A percentile compares a stretch with the other conserved stretches of the same genome.
These are phyloP conservation scores for Akanthomyces lecanii DNA, from an alignment of 2,329 filamentous ascomycete species.

Conservation along the genomic window DNA sequence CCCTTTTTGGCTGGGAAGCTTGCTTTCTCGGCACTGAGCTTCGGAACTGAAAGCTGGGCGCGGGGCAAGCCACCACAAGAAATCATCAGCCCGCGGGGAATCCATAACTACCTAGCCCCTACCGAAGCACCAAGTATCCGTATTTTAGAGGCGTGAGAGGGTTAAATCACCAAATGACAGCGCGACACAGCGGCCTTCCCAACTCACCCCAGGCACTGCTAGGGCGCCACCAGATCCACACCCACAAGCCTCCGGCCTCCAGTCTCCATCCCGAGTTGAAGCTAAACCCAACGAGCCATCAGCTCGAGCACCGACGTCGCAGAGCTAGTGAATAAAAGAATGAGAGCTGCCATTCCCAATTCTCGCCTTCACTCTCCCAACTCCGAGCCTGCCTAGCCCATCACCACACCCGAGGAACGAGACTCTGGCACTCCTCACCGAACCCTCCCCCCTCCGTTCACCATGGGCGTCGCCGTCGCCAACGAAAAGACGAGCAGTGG, in stretches of 20 bases:
- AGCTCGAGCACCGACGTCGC: constrained; percentile 2
- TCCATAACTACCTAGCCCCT: too few relatives aligned
- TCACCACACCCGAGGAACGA: background rate
- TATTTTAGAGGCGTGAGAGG: background rate
- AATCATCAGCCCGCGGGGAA: too few relatives aligned
- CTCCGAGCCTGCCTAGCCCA: background rate
- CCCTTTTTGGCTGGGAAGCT: background rate
- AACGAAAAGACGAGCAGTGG: constrained; percentile 20
- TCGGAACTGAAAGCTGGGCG: background rate
- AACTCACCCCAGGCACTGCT: background rate
- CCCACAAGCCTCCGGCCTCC: background rate
- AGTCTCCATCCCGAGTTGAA: background rate
- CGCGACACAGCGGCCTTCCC: too few relatives aligned
- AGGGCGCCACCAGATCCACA: constrained; percentile 13
- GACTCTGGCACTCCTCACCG: background rate
- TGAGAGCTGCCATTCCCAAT: background rate
- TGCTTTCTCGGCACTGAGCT: background rate
- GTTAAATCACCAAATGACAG: background rate
- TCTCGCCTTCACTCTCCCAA: background rate
- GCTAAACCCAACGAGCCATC: background rate
- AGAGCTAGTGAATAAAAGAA: constrained; percentile 2
- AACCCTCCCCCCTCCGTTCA: background rate
- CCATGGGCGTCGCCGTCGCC: constrained; percentile 19
- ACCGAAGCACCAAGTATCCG: too few relatives aligned
- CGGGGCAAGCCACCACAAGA: background rate